Base-by-base conservation (phyloP, 306 rosid genomes). In the Parietaria judaica region DNA sequence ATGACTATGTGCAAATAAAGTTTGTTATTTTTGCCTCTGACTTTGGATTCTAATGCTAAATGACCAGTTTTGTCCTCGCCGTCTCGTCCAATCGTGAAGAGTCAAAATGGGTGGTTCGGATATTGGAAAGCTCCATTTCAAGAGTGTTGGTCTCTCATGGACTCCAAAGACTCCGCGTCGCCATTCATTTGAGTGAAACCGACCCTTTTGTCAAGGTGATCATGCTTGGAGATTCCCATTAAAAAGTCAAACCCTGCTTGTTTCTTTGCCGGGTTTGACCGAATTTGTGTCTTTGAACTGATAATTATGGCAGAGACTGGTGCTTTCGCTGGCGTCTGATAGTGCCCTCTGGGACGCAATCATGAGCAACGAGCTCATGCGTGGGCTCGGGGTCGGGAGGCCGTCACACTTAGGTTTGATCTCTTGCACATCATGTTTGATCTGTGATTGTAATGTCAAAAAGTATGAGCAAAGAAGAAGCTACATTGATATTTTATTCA, bases 331-430 rank as follows among this genome's bases (percentile, higher is more conserved):
- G 6, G 80, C 88, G 41, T 74, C 84, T 59, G 96, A 89, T 72
- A 72, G 72, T 64, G 83, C 76, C 15, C 51, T 86, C 65, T 89
- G 92, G 92, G 70, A 78, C 71, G 95, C 87, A 50, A 64, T 89
- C 56, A 56, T 60, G 70, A 82, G 64, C 70, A 76, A 83, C 17
- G 81, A 75, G 51, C 17, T 71, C 59, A 76, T 75, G 62, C 81
- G 35, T 66, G 78, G 67, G 66, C 79, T 83, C 39, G 62, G 37
- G 34, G 72, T 23, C 31, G 2, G 45, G 9, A 41, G 64, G 60
- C 70, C 81, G 5, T 80, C 74, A 49, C 14, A 39, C 52, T 54
- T 85, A 76, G 95, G 95, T 85, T 15, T 57, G 77, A 47, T 14
- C 51, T 60, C 23, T 53, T 11, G 71, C 56, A 34, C 51, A 13